These are phyloP conservation scores for Phytophthora nicotianae DNA, from an alignment of 352 stramenopile species.

Conservation along the genomic window DNA sequence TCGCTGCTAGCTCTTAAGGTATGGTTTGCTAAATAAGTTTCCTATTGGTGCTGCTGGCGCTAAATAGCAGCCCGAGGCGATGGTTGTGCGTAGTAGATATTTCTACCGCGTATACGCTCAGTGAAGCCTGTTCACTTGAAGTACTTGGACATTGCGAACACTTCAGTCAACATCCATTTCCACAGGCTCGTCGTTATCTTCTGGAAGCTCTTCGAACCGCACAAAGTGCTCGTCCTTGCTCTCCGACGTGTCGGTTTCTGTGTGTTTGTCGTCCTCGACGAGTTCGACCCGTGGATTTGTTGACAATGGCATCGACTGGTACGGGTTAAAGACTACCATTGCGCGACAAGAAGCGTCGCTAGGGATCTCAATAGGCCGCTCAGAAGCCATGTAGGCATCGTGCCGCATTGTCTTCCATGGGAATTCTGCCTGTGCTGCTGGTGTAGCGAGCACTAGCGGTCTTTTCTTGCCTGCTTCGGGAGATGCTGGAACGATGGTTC, in stretches of 20 bases:
- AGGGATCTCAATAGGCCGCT: conserved; percentile 17
- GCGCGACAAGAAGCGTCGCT: conserved; percentile 46
- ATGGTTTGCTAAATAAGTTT: conserved; percentile 27
- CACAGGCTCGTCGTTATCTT: conserved; percentile 71
- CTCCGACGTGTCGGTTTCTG: conserved; percentile 19
- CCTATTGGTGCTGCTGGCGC: conserved; percentile 2
- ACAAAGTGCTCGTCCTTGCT: conserved; percentile 50
- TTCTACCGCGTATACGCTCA: too few species aligned
- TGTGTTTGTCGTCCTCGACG: conserved; percentile 46
- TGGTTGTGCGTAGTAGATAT: too few species aligned
- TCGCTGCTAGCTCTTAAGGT: conserved; percentile 13
- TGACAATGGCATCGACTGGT: conserved; percentile 31
- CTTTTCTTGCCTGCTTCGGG: conserved; percentile 21
- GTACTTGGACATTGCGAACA: not conserved
- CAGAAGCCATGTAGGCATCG: not conserved
- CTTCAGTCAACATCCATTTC: conserved; percentile 83
- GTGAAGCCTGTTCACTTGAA: too few species aligned
- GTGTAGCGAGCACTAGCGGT: conserved; percentile 20
- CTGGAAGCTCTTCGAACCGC: conserved; percentile 72
- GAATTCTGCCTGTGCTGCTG: conserved; percentile 4
- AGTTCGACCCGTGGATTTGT: conserved; percentile 52
- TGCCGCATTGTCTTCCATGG: conserved; percentile 26
- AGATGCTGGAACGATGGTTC: conserved; percentile 23
- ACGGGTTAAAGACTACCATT: conserved; percentile 66
- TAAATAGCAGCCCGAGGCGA: conserved; percentile 15